Evolutionary conservation across 768 basidiomycete species (phyloP), one percentile per base, ranked within the genome.

Genomic region (Lactarius trivialis): DNA sequence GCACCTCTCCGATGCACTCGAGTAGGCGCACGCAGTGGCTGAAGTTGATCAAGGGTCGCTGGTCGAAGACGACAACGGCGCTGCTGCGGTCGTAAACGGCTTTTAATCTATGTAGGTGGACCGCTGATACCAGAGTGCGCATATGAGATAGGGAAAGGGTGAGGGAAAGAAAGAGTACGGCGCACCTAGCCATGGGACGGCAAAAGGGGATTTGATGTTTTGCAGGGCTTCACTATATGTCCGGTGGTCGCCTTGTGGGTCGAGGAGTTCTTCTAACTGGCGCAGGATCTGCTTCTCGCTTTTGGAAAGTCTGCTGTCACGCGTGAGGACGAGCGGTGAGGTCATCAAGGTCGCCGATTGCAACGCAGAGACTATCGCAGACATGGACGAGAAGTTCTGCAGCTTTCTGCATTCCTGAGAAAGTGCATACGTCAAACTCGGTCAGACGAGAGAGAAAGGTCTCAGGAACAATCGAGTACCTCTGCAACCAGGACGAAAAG

Each of bases 401-500:
- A 77, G 59, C 54, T 73, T 74, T 21, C 73, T 72, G 63, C 79
- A 82, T 70, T 79, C 79, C 77, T 80, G 62, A 11, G 2, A 24
- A n/a, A 6, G 43, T 51, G n/a, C 41, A 7, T 43, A 3, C 41
- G n/a, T 14, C 2, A 48, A 48, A 24, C 12, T n/a, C 61, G 14
- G 19, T 7, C 24, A 48, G 24, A 32, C 3, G 24, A 15, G 32
- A 15, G 32, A 6, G 55, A 39, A 32, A 11, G 32, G 55, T 6
- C 58, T 17, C 55, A 49, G n/a, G 32, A 8, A 56, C 17, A 30
- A 6, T 24, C 30, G 67, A 74, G 64, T 55, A 79, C 79, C 54
- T 71, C 63, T 8, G 80, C 78, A 7, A 75, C 71, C 60, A 77
- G 71, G 50, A 80, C 71, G 63, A 80, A 81, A 64, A 76, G 79